A percentile compares a stretch with the other conserved stretches of the same genome.
Evolutionary conservation across 495 filamentous ascomycete genomes (phyloP).

Genomic region (Penicillium angulare): DNA sequence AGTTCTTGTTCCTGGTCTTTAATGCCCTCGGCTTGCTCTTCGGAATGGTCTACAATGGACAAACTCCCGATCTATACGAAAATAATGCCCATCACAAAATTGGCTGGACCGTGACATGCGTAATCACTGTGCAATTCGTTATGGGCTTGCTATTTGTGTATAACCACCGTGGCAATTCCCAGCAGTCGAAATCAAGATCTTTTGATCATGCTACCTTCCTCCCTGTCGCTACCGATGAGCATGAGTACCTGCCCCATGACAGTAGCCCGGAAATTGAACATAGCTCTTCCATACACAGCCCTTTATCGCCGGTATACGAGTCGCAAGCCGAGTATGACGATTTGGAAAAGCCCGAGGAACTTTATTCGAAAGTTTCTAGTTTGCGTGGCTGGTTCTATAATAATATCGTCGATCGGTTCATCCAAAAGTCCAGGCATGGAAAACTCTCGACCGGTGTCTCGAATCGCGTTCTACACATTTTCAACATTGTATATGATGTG

Average conservation of each 20-base stretch:
- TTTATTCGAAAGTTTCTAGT: slow-evolving; percentile 29
- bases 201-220: slow-evolving; percentile 57
- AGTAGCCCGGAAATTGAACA: slow-evolving; percentile 87
- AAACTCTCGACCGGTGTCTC: no score
- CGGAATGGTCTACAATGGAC: slow-evolving; percentile 73
- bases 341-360: slow-evolving; percentile 53
- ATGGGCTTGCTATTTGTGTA: slow-evolving; percentile 62
- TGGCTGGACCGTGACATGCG: slow-evolving; percentile 81
- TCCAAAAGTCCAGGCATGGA: slow-evolving; percentile 46
- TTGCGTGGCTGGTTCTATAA: slow-evolving; percentile 46
- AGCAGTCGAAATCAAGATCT: slow-evolving; percentile 16
- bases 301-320: slow-evolving; percentile 55
- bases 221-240: slow-evolving; percentile 63
- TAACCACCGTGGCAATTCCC: slow-evolving; percentile 37
- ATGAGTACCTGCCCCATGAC: slow-evolving; percentile 74
- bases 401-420: slow-evolving; percentile 46
- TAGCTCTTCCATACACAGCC: slow-evolving; percentile 64
- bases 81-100: slow-evolving; percentile 87
- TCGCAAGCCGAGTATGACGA: slow-evolving; percentile 55
- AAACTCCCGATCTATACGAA: slow-evolving; percentile 84
- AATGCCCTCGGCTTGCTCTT: slow-evolving; percentile 72
- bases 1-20: slow-evolving; percentile 71
- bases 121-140: slow-evolving; percentile 64
- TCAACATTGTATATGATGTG: slow-evolving; percentile 57
- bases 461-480: slow-evolving; percentile 56